Evolutionary conservation across 2,329 filamentous ascomycete genomes (phyloP), one percentile per base, ranked within the genome.

Genomic region (Fonsecaea multimorphosa): DNA sequence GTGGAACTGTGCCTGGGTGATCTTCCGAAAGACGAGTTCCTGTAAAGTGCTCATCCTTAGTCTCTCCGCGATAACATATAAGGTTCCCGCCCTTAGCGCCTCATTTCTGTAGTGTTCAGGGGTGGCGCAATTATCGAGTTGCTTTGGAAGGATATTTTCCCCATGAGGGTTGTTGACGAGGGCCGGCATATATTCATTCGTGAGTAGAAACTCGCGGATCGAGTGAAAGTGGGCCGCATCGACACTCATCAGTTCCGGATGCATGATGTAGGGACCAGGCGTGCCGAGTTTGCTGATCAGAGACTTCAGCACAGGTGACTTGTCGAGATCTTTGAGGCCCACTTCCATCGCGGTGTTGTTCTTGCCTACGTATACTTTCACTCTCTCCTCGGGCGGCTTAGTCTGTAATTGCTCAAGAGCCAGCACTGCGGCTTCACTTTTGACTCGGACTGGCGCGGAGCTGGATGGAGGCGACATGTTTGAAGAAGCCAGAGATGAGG

Each of bases 231-330:
- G 64, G 34, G 62, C 34, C 9, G 61, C 49, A 22, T 64, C 40
- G 27, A 68, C 63, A 29, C 57, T 58, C 11, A 62, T 56, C 19
- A 71, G 61, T 38, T 58, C 44, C 44, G 70, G 70, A 32, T 70
- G 68, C 70, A 70, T 71, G 60, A 70, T 69, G 52, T 61, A 71
- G 11, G 66, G 38, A 16, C 60, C 54, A 11, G 67, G 58, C 2
- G 58, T 27, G 12, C 38, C 31, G 16, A 49, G 51, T 16, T 65
- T 40, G 34, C 36, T 58, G 19, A 70, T 56, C 11, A 65, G 49
- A 2, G 63, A 51, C 40, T 65, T 66, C 14, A 69, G 58, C 8
- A 68, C 56, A 11, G 65, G 55, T 24, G 70, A 69, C 40, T 70
- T 69, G n/a, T 62, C 53, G 7, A 72, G 65, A 22, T 64, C 59